These are phyloP conservation scores for Crucihimalaya himalaica DNA, from an alignment of 345 rosid genomes.

Conservation along the genomic window DNA sequence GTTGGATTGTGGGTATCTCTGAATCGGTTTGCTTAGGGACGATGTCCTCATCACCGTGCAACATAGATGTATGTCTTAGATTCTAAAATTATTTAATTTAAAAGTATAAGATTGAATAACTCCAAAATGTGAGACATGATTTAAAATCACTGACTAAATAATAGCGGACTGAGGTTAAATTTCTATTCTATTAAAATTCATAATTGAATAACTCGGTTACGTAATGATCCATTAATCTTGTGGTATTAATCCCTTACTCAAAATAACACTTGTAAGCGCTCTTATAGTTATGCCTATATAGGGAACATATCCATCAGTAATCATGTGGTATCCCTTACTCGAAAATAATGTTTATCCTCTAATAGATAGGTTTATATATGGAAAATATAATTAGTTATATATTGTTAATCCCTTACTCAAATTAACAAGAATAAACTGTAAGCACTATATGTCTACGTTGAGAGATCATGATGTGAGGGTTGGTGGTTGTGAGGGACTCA, in stretches of 20 bases:
- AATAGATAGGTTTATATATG: background rate
- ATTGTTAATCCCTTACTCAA: background rate
- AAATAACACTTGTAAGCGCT: background rate
- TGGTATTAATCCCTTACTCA: background rate
- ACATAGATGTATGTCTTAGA: no score
- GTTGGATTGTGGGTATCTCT: no score
- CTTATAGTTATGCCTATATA: background rate
- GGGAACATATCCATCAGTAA: background rate
- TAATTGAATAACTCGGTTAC: no score
- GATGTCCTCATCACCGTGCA: no score
- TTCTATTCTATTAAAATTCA: no score
- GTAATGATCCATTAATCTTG: no score
- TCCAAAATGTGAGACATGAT: no score
- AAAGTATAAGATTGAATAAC: no score
- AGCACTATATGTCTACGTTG: background rate
- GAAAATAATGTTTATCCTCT: background rate
- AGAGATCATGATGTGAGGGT: constrained; percentile 8
- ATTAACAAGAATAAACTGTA: background rate
- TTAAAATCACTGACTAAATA: no score
- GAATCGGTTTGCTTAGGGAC: no score
- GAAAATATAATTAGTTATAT: background rate
- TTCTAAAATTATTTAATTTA: no score
- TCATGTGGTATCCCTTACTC: background rate
- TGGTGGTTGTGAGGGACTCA: constrained; percentile 10
- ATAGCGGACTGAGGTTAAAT: no score